phyloP scores from a whole-genome alignment of 2,329 filamentous ascomycete species.

The Cercospora sp. region DNA sequence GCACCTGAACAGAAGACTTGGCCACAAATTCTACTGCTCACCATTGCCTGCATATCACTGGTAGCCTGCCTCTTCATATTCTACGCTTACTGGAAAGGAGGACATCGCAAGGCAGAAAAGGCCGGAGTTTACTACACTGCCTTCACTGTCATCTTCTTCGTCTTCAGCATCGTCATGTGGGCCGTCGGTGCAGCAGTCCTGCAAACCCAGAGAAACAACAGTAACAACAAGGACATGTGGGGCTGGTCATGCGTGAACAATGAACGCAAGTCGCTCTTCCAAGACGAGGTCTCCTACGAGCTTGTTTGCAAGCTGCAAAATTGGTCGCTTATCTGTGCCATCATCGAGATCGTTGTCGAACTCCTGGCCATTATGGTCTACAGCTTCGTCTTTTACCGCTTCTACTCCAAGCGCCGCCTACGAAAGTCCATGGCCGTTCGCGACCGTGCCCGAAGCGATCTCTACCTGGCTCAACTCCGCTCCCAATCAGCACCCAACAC shows the following conservation, averaged over 20 bases:
- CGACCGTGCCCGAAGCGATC: slow-evolving; percentile 88
- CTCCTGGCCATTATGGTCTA: slow-evolving; percentile 90
- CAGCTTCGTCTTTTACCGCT: slow-evolving; percentile 92
- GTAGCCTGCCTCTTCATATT: slow-evolving; percentile 77
- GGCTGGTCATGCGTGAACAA: slow-evolving; percentile 97
- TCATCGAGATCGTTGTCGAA: slow-evolving; percentile 94
- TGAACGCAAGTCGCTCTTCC: slow-evolving; percentile 69
- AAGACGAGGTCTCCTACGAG: slow-evolving; percentile 79
- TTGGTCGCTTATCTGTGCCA: slow-evolving; percentile 93
- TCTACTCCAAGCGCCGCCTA: slow-evolving; percentile 93
- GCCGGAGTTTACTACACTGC: slow-evolving; percentile 93
- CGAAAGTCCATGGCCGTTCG: slow-evolving; percentile 95
- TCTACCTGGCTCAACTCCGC: slow-evolving; percentile 73
- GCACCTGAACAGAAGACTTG: slow-evolving; percentile 75
- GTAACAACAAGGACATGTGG: slow-evolving; percentile 87
- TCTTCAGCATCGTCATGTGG: slow-evolving; percentile 92
- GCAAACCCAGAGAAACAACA: slow-evolving; percentile 73
- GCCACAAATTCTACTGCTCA: slow-evolving; percentile 84
- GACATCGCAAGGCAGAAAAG: slow-evolving; percentile 86
- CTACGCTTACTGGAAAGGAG: slow-evolving; percentile 81
- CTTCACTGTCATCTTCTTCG: slow-evolving; percentile 91
- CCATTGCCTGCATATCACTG: slow-evolving; percentile 78
- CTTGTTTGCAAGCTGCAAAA: slow-evolving; percentile 92
- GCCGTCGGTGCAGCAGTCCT: slow-evolving; percentile 79
- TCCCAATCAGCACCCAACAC: slow-evolving; percentile 92